A percentile compares a stretch with the other conserved stretches of the same genome.
phyloP scores from a whole-genome alignment of 805 yeast species.

The Schwanniomyces pseudopolymorphus region DNA sequence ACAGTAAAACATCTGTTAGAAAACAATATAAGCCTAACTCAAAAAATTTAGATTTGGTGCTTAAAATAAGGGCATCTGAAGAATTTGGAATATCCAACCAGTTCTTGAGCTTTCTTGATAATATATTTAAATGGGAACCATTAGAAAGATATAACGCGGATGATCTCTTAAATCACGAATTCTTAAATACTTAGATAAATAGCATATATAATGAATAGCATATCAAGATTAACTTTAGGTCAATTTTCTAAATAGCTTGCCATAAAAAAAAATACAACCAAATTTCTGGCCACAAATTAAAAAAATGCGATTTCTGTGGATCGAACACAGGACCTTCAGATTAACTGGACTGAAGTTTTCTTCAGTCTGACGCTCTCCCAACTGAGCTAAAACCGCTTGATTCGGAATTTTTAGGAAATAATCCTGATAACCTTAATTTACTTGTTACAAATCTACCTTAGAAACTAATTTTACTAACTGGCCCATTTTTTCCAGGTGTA shows the following conservation, averaged over 20 bases:
- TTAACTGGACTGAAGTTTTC: slow-evolving; percentile 22
- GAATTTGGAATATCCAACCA: slow-evolving; percentile 8
- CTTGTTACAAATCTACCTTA: too few species aligned
- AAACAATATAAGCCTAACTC: slow-evolving; percentile 28
- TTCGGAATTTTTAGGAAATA: too few species aligned
- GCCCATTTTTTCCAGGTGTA: too few species aligned
- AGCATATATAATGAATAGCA: neutral
- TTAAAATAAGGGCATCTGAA: slow-evolving; percentile 17
- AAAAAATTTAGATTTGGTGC: slow-evolving; percentile 26
- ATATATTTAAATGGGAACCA: slow-evolving; percentile 40
- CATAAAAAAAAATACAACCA: slow-evolving; percentile 18
- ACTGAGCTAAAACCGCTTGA: slow-evolving; percentile 40
- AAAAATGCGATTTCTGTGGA: slow-evolving; percentile 26
- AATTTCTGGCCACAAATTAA: slow-evolving; percentile 3
- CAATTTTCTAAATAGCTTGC: neutral
- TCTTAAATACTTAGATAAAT: slow-evolving; percentile 13
- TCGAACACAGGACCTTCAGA: slow-evolving; percentile 30
- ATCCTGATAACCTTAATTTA: too few species aligned
- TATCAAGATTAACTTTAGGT: neutral
- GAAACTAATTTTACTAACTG: too few species aligned
- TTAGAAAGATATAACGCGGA: slow-evolving; percentile 24
- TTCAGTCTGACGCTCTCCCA: slow-evolving; percentile 42
- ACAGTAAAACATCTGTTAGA: slow-evolving; percentile 11
- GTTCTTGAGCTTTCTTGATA: slow-evolving; percentile 27
- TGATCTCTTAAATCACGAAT: slow-evolving; percentile 23